These are phyloP conservation scores for Phytophthora brassicae DNA, from an alignment of 352 stramenopile species.

Conservation along the genomic window DNA sequence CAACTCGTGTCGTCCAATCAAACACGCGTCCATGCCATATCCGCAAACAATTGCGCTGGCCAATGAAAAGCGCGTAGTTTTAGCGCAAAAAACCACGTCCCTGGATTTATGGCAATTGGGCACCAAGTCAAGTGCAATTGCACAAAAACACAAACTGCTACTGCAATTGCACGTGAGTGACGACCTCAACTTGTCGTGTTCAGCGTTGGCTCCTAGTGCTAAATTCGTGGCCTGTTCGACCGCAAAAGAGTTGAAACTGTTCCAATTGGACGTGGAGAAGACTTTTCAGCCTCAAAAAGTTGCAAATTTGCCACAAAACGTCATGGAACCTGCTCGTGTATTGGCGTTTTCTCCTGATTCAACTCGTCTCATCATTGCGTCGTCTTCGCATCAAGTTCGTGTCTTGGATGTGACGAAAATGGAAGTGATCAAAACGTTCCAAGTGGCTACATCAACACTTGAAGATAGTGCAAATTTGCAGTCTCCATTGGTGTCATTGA, in stretches of 20 bases:
- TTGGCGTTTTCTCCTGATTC: conserved; percentile 81
- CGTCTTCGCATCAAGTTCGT: conserved; percentile 62
- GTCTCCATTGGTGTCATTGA: conserved; percentile 65
- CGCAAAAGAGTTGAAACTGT: conserved; percentile 86
- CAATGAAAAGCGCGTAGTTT: conserved; percentile 65
- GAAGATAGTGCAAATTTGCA: conserved; percentile 21
- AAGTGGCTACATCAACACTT: conserved; percentile 29
- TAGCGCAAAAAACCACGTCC: conserved; percentile 72
- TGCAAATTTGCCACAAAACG: conserved; percentile 31
- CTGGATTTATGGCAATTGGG: conserved; percentile 78
- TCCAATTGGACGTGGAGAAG: conserved; percentile 57
- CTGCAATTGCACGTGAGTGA: conserved; percentile 82
- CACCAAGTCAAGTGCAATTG: conserved; percentile 32
- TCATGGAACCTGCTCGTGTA: conserved; percentile 55
- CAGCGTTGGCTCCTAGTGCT: conserved; percentile 79
- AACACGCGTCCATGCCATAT: conserved; percentile 90
- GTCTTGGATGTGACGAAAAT: conserved; percentile 74
- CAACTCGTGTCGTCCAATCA: conserved; percentile 78
- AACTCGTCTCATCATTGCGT: conserved; percentile 71
- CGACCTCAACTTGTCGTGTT: conserved; percentile 82
- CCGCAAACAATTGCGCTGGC: conserved; percentile 65
- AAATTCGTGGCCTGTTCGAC: conserved; percentile 88
- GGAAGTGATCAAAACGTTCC: conserved; percentile 77
- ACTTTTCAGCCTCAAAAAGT: conserved; percentile 67
- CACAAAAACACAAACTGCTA: conserved; percentile 69